A percentile compares a stretch with the other conserved stretches of the same genome.
Conservation (phyloP, 2,329 filamentous ascomycete species). For the Beauveria asiatica region DNA sequence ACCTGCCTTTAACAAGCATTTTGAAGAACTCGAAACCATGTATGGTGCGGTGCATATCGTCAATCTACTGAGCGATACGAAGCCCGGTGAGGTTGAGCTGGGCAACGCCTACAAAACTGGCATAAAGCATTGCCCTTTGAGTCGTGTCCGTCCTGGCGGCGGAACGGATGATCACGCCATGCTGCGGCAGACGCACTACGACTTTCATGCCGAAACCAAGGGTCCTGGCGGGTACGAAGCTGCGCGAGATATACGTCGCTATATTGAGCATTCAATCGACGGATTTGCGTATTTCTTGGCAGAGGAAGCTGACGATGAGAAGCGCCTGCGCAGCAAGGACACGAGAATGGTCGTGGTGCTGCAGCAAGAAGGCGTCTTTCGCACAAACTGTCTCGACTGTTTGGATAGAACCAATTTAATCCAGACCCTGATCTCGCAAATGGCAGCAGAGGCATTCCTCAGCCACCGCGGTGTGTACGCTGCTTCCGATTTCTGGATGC, state of each 20-base stretch:
- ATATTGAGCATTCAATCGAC: slow-evolving; percentile 71
- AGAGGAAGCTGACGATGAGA: slow-evolving; percentile 55
- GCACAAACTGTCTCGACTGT: slow-evolving; percentile 94
- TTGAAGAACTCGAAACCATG: slow-evolving; percentile 72
- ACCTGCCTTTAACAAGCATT: slow-evolving; percentile 92
- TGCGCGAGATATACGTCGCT: slow-evolving; percentile 71
- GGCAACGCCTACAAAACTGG: slow-evolving; percentile 73
- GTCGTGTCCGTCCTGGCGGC: slow-evolving; percentile 42
- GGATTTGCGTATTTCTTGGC: slow-evolving; percentile 89
- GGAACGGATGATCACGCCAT: slow-evolving; percentile 60
- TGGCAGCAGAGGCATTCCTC: slow-evolving; percentile 83
- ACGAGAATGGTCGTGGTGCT: slow-evolving; percentile 58
- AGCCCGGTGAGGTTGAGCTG: slow-evolving; percentile 77
- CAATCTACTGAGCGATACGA: slow-evolving; percentile 86
- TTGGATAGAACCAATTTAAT: slow-evolving; percentile 93
- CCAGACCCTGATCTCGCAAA: slow-evolving; percentile 89
- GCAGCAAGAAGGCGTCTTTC: slow-evolving; percentile 91
- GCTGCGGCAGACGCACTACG: slow-evolving; percentile 76
- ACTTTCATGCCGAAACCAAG: slow-evolving; percentile 92
- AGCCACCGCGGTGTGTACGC: slow-evolving; percentile 61
- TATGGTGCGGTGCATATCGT: slow-evolving; percentile 91
- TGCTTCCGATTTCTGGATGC: slow-evolving; percentile 77
- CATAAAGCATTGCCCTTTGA: slow-evolving; percentile 65
- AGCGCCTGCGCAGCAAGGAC: slow-evolving; percentile 28
- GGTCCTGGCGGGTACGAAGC: slow-evolving; percentile 82